phyloP scores from a whole-genome alignment of 202 grass and related monocot genomes.

The Musa balbisiana region DNA sequence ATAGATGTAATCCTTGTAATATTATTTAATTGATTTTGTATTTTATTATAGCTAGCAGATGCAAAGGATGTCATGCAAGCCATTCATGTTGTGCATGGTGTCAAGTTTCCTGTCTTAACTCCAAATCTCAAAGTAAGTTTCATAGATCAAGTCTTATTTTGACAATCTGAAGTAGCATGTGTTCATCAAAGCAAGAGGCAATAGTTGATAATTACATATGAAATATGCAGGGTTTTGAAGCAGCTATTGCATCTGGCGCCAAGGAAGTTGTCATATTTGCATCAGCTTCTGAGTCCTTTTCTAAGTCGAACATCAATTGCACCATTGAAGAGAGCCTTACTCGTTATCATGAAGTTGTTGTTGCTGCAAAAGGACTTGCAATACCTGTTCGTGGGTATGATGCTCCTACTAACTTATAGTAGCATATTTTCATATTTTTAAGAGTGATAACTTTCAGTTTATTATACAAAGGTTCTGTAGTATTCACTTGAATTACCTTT shows the following conservation, averaged over 20 bases:
- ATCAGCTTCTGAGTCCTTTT: slow-evolving; percentile 86
- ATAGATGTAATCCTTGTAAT: neutral
- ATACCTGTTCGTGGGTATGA: slow-evolving; percentile 73
- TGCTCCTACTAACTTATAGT: neutral
- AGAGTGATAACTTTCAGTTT: slow-evolving; percentile 7
- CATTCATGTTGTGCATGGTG: slow-evolving; percentile 47
- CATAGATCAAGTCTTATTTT: neutral
- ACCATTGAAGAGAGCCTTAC: slow-evolving; percentile 70
- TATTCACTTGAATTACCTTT: neutral
- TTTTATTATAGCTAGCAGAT: slow-evolving; percentile 51
- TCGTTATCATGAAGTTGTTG: slow-evolving; percentile 54
- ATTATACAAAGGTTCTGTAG: neutral
- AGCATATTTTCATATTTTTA: neutral
- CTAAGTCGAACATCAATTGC: slow-evolving; percentile 90
- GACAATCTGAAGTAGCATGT: neutral
- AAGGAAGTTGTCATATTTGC: slow-evolving; percentile 85
- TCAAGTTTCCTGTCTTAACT: slow-evolving; percentile 65
- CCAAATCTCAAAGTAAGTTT: slow-evolving; percentile 73
- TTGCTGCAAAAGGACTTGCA: slow-evolving; percentile 48
- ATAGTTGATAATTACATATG: neutral
- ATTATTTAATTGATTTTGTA: slow-evolving; percentile 10
- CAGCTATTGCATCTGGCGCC: slow-evolving; percentile 62
- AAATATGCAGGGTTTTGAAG: slow-evolving; percentile 63
- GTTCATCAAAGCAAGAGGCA: neutral
- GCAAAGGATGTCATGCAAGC: slow-evolving; percentile 80